Conservation (phyloP, 2,329 filamentous ascomycete genomes). For the Coleophoma crateriformis region DNA sequence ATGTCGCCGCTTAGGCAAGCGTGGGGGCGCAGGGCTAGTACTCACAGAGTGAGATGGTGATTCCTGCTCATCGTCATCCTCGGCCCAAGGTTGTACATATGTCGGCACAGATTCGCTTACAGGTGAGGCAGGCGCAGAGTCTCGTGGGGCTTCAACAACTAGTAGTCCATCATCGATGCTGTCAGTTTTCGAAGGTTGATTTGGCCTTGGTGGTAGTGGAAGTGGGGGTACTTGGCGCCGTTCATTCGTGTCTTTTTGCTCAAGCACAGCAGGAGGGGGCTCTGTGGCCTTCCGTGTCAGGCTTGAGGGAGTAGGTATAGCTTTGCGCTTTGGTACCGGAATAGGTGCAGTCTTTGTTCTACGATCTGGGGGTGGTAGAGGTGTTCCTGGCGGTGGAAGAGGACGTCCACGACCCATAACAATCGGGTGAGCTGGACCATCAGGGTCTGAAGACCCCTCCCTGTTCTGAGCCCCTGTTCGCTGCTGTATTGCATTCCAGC, state of each 20-base stretch:
- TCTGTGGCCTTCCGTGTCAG: constrained; percentile 21
- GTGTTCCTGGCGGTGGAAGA: constrained; percentile 73
- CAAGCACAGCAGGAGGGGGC: constrained; percentile 15
- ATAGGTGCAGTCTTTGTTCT: constrained; percentile 52
- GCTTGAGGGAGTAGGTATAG: constrained; percentile 39
- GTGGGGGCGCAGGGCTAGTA: constrained; percentile 9
- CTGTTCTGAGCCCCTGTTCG: constrained; percentile 33
- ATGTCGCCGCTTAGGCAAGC: constrained; percentile 17
- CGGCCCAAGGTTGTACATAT: constrained; percentile 29
- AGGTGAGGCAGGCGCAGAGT: constrained; percentile 54
- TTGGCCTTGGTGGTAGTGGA: constrained; percentile 36
- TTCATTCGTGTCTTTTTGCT: constrained; percentile 23
- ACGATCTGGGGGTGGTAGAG: constrained; percentile 65
- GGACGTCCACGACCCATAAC: constrained; percentile 75
- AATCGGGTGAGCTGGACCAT: constrained; percentile 50
- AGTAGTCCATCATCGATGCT: constrained; percentile 47
- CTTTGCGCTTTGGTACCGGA: constrained; percentile 59
- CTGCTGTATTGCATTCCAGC: constrained; percentile 47
- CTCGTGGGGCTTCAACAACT: constrained; percentile 61
- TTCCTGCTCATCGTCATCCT: constrained; percentile 26
- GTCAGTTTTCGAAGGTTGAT: constrained; percentile 28
- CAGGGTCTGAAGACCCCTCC: constrained; percentile 12
- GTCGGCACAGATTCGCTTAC: constrained; percentile 28
- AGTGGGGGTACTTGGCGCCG: constrained; percentile 31
- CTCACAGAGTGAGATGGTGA: constrained; percentile 1